Conservation (phyloP, 2,329 filamentous ascomycete species). For the Phymatotrichopsis omnivora region DNA sequence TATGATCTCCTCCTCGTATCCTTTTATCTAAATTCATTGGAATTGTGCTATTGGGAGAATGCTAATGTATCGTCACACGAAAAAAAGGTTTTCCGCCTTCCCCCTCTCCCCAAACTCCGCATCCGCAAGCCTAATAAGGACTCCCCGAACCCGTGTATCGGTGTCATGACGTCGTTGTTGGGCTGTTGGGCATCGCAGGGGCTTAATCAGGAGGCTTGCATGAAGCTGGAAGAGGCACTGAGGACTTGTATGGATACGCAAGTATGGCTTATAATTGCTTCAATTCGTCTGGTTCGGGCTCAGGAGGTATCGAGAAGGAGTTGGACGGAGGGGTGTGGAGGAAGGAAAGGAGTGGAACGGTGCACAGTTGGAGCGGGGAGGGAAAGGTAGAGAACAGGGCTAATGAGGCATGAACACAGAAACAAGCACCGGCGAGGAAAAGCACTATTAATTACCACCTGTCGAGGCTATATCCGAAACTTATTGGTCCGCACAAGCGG, state of each 20-base stretch:
- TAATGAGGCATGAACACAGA: conserved; percentile 6
- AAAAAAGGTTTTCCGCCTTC: conserved; percentile 42
- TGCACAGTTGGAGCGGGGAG: neutral
- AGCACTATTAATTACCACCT: conserved; percentile 90
- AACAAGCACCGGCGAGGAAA: conserved; percentile 43
- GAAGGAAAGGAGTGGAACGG: neutral
- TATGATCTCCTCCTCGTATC: no score
- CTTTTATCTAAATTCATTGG: no score
- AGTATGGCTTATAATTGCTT: conserved; percentile 40
- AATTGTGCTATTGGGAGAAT: no score
- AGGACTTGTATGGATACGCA: conserved; percentile 70
- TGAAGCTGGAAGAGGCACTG: conserved; percentile 50
- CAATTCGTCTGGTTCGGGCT: neutral
- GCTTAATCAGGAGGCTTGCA: conserved; percentile 46
- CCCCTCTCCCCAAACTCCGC: conserved; percentile 52
- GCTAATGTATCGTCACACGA: no score
- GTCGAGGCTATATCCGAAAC: conserved; percentile 60
- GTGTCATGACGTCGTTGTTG: conserved; percentile 55
- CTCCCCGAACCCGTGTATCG: conserved; percentile 53
- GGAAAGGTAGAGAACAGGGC: conserved; percentile 14
- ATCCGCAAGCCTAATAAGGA: conserved; percentile 54
- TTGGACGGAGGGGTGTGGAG: neutral
- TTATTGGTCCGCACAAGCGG: conserved; percentile 63
- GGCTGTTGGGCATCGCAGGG: conserved; percentile 42
- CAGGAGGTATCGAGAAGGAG: neutral